Evolutionary conservation across 2,329 filamentous ascomycete genomes (phyloP).

Genomic region (Cordyceps cateniannulata): DNA sequence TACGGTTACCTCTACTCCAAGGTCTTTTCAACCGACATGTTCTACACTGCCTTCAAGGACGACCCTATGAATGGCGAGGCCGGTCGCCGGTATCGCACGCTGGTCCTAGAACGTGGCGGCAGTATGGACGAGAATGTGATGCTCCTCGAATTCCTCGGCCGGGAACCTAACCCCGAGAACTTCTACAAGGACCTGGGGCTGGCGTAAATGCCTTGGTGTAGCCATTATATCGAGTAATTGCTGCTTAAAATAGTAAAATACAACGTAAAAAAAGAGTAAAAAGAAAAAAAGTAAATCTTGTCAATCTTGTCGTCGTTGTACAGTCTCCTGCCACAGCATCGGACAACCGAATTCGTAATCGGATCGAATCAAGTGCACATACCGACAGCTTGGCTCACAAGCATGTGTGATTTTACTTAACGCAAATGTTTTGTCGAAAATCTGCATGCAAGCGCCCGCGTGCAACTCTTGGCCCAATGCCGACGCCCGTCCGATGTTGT

Average conservation of each 20-base stretch:
- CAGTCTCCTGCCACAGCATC: not conserved
- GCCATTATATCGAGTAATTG: not conserved
- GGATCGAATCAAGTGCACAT: not conserved
- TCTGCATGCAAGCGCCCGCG: not conserved
- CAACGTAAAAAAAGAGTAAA: not conserved
- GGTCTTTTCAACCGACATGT: conserved; percentile 84
- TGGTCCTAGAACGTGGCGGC: conserved; percentile 70
- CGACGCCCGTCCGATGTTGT: not conserved
- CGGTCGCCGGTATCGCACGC: conserved; percentile 70
- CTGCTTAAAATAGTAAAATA: not conserved
- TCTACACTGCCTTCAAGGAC: conserved; percentile 69
- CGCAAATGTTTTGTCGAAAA: not conserved
- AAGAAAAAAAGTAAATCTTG: not conserved
- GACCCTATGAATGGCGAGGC: conserved; percentile 72
- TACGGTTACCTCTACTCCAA: conserved; percentile 70
- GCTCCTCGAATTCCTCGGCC: conserved; percentile 69
- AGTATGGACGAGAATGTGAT: conserved; percentile 76
- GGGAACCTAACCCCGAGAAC: conserved; percentile 69
- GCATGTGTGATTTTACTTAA: not conserved
- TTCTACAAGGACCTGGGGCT: conserved; percentile 73
- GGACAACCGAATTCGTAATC: not conserved
- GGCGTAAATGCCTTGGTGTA: not conserved
- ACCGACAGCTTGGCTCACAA: not conserved
- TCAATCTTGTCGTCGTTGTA: not conserved
- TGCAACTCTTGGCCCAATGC: not conserved